These are phyloP conservation scores for Termitomyces titanicus DNA, from an alignment of 768 basidiomycete genomes.

Conservation along the genomic window DNA sequence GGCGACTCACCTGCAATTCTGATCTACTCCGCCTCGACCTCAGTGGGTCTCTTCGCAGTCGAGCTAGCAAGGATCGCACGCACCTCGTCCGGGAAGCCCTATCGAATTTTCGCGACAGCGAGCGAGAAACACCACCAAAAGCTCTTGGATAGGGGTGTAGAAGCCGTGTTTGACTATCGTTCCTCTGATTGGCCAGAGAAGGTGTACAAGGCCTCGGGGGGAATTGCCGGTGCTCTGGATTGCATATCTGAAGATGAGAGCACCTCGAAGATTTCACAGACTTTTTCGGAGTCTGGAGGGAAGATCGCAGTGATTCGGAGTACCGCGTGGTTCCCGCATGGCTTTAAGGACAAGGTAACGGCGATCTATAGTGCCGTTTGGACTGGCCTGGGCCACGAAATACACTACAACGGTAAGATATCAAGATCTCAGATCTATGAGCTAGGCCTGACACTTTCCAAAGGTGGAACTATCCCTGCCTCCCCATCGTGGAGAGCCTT, in stretches of 20 bases:
- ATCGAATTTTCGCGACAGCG: slow-evolving; percentile 28
- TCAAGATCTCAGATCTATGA: neutral
- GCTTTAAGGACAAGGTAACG: slow-evolving; percentile 21
- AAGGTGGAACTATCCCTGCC: slow-evolving; percentile 22
- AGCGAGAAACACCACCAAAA: slow-evolving; percentile 25
- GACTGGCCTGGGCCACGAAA: slow-evolving; percentile 29
- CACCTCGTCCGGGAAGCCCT: slow-evolving; percentile 20
- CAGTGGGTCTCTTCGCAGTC: slow-evolving; percentile 29
- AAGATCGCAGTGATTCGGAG: slow-evolving; percentile 28
- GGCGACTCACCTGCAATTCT: slow-evolving; percentile 23
- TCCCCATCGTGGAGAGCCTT: slow-evolving; percentile 23
- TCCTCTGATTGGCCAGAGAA: slow-evolving; percentile 27
- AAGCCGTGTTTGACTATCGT: slow-evolving; percentile 28
- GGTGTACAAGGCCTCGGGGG: slow-evolving; percentile 22
- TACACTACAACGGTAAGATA: slow-evolving; percentile 25
- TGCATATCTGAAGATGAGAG: slow-evolving; percentile 31
- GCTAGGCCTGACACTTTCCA: neutral
- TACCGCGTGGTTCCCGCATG: slow-evolving; percentile 22
- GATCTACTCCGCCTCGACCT: slow-evolving; percentile 30
- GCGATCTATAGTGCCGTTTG: slow-evolving; percentile 29
- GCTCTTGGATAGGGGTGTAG: slow-evolving; percentile 25
- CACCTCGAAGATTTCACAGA: slow-evolving; percentile 27
- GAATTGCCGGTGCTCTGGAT: slow-evolving; percentile 28
- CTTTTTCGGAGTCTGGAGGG: slow-evolving; percentile 22
- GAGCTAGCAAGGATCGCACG: slow-evolving; percentile 22